Conservation (phyloP, 177 flowering plant genomes). For the Telopea speciosissima region DNA sequence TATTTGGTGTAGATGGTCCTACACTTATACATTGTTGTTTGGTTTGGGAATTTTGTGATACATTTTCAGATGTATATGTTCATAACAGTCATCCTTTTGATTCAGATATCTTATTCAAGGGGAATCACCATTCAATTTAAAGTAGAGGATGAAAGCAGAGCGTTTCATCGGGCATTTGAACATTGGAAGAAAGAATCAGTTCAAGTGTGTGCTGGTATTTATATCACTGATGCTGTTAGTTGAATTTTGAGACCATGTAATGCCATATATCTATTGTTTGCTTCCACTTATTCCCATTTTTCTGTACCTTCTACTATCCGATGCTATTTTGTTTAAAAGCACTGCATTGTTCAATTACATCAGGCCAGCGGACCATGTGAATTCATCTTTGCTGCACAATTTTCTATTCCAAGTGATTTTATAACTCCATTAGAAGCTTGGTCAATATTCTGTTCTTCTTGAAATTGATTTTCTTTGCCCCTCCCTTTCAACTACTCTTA, state of each 20-base stretch:
- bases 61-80: background rate
- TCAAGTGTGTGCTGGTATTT: constrained; percentile 38
- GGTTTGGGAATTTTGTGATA: background rate
- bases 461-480: too few species aligned
- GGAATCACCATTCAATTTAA: constrained; percentile 64
- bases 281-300: background rate
- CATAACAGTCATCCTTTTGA: constrained; percentile 16
- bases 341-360: background rate
- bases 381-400: background rate
- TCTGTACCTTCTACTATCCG: background rate
- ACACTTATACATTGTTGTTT: background rate
- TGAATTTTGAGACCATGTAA: background rate
- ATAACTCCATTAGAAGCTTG: too few species aligned
- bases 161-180: constrained; percentile 73
- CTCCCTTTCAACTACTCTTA: too few species aligned
- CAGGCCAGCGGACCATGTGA: too few species aligned
- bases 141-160: constrained; percentile 63
- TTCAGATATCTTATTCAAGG: constrained; percentile 62
- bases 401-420: background rate
- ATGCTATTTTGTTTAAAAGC: too few species aligned
- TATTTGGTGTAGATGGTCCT: background rate
- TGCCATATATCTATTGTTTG: background rate
- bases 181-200: constrained; percentile 53
- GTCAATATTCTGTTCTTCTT: too few species aligned
- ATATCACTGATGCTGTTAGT: background rate